Evolutionary conservation across 495 filamentous ascomycete genomes (phyloP).

Genomic region (Polyplosphaeria fusca): DNA sequence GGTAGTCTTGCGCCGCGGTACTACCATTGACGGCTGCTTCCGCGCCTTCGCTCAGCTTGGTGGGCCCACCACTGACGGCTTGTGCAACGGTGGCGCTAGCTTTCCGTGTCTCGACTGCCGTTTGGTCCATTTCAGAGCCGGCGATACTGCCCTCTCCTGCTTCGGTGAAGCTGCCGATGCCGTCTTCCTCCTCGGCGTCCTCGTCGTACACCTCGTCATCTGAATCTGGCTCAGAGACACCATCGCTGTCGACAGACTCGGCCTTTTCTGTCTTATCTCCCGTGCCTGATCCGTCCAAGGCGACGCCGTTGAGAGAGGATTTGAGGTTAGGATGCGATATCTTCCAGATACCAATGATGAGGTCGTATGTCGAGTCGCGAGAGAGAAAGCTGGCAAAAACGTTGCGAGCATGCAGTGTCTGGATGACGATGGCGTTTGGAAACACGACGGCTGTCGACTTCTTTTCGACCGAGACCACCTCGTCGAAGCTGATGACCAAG

Average conservation of each 20-base stretch:
- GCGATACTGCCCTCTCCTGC: slow-evolving; percentile 57
- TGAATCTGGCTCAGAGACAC: slow-evolving; percentile 50
- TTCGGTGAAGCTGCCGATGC: slow-evolving; percentile 58
- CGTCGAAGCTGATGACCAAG: slow-evolving; percentile 95
- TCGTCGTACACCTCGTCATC: slow-evolving; percentile 65
- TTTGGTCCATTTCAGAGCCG: slow-evolving; percentile 57
- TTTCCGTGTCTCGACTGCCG: slow-evolving; percentile 61
- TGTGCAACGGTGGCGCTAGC: slow-evolving; percentile 56
- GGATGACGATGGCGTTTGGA: slow-evolving; percentile 95
- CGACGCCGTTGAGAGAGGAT: slow-evolving; percentile 82
- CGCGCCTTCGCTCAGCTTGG: slow-evolving; percentile 50
- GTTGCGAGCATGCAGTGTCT: slow-evolving; percentile 90
- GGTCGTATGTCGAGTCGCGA: slow-evolving; percentile 92
- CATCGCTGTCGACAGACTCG: slow-evolving; percentile 56
- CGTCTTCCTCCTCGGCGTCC: slow-evolving; percentile 60
- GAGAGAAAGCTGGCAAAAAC: slow-evolving; percentile 93
- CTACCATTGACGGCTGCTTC: slow-evolving; percentile 56
- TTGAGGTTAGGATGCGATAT: slow-evolving; percentile 87
- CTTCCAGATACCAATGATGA: slow-evolving; percentile 98
- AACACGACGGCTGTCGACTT: slow-evolving; percentile 94
- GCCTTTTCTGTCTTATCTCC: slow-evolving; percentile 87
- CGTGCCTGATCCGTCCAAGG: slow-evolving; percentile 71
- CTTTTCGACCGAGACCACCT: slow-evolving; percentile 94
- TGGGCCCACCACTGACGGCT: slow-evolving; percentile 34
- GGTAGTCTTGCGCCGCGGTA: slow-evolving; percentile 65